A percentile compares a stretch with the other conserved stretches of the same genome.
Conservation (phyloP, 1,284 basidiomycete species). For the Clitocybe nebularis region DNA sequence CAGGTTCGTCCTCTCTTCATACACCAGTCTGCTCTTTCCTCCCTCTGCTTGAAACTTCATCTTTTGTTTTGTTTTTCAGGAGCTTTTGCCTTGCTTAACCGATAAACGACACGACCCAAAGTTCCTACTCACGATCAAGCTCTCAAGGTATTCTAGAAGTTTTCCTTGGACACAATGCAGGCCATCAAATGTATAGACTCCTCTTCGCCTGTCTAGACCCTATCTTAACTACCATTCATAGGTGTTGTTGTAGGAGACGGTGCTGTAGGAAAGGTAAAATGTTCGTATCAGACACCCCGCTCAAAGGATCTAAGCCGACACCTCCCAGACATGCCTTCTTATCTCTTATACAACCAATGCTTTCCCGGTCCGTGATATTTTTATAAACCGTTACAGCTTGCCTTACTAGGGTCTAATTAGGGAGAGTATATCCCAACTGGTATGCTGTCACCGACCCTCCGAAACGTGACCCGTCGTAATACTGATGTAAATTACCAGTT, state of each 20-base stretch:
- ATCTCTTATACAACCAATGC: constrained; percentile 98
- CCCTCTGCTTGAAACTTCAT: constrained; percentile 19
- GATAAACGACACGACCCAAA: constrained; percentile 21
- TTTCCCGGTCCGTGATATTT: constrained; percentile 69
- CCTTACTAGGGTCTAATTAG: constrained; percentile 31
- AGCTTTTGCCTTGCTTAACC: constrained; percentile 17
- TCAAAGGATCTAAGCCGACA: constrained; percentile 2
- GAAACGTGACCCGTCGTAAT: not conserved
- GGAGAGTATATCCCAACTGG: constrained; percentile 98
- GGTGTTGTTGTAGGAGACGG: constrained; percentile 99
- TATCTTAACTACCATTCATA: constrained; percentile 34
- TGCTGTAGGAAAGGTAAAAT: constrained; percentile 98
- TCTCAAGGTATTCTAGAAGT: constrained; percentile 14
- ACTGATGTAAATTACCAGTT: constrained; percentile 40
- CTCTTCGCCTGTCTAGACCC: constrained; percentile 12
- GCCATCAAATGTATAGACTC: constrained; percentile 61
- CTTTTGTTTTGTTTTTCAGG: constrained; percentile 16
- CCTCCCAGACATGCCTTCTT: constrained; percentile 83
- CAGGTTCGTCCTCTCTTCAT: constrained; percentile 14
- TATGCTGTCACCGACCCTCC: too few species aligned
- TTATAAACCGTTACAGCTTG: constrained; percentile 4
- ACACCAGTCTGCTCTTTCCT: constrained; percentile 6
- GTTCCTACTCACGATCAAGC: constrained; percentile 16
- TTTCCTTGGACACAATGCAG: constrained; percentile 46
- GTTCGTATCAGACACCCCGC: not conserved